Base-by-base conservation (phyloP, 2,329 filamentous ascomycete species). In the Corynespora cassiicola region DNA sequence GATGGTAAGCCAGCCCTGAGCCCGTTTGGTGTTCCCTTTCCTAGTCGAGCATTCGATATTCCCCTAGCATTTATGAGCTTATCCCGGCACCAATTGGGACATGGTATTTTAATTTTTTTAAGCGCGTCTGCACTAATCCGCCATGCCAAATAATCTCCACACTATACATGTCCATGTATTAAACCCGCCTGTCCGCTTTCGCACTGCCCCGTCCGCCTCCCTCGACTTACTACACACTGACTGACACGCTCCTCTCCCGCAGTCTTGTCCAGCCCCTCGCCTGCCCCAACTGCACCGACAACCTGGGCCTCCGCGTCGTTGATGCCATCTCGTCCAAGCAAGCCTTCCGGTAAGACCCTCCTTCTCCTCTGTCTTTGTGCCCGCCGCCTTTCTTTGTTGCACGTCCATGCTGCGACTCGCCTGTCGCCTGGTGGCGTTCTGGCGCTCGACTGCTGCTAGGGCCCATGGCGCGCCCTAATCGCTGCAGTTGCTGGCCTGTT, bases 101-200 rank as follows among this genome's bases (percentile, higher is more conserved):
- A 52, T 45, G 51, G 50, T 58, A 58, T 59, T 60, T 65, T 60
- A 63, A 57, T 63, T 63, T 61, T 61, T 58, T 50, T 58, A 62
- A 58, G 57, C 62, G 56, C 56, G 53, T 36, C 33, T 45, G 54
- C 58, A 50, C 63, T 65, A 66, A 58, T 54, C 52, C 43, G 36
- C 42, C 44, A 51, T 47, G 38, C 50, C 52, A 54, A 54, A 62
- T 51, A 55, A 56, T 66, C 47, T 59, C 60, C 56, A 62, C 55
- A 60, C 59, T 68, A 65, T 63, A 65, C 52, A 45, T 59, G 58
- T 61, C 63, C 56, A 65, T 66, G 56, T 66, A 65, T 66, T 66
- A 62, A 62, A 59, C 54, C 56, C 54, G 48, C 51, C 45, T 36
- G 41, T 44, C 58, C 54, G 51, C 56, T 37, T 50, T 45, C 20